Conservation (phyloP, 805 yeast species). For the Saccharomyces paradoxus region DNA sequence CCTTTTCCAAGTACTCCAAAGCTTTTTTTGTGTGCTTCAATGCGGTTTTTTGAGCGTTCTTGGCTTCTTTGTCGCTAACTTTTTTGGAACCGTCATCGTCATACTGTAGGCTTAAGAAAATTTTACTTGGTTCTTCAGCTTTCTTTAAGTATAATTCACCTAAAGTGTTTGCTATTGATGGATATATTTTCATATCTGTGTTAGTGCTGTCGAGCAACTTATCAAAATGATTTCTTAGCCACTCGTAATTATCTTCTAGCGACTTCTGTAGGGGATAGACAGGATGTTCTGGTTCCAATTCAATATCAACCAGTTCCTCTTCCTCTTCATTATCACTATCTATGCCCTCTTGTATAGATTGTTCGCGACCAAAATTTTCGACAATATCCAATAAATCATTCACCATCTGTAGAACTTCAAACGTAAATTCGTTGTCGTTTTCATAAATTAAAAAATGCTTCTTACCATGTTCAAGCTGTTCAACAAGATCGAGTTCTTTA, state of each 20-base stretch:
- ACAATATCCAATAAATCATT: slow-evolving; percentile 65
- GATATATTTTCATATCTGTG: slow-evolving; percentile 24
- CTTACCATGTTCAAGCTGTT: slow-evolving; percentile 41
- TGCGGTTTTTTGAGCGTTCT: slow-evolving; percentile 44
- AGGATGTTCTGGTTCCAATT: slow-evolving; percentile 48
- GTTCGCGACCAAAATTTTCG: slow-evolving; percentile 53
- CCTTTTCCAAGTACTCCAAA: slow-evolving; percentile 45
- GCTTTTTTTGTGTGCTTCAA: slow-evolving; percentile 44
- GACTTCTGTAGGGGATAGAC: slow-evolving; percentile 34
- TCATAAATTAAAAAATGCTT: slow-evolving; percentile 40
- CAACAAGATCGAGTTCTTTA: slow-evolving; percentile 29
- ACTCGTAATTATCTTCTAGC: slow-evolving; percentile 40
- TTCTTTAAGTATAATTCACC: slow-evolving; percentile 60
- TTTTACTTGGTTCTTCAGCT: slow-evolving; percentile 52
- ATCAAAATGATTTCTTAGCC: slow-evolving; percentile 34
- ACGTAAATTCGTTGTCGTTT: slow-evolving; percentile 32
- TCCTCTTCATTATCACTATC: slow-evolving; percentile 52
- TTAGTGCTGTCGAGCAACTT: slow-evolving; percentile 14
- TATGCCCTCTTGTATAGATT: slow-evolving; percentile 46
- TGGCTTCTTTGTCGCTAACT: slow-evolving; percentile 20
- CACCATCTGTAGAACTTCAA: slow-evolving; percentile 47
- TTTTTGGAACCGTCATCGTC: slow-evolving; percentile 38
- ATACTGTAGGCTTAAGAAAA: slow-evolving; percentile 50
- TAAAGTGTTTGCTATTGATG: slow-evolving; percentile 39
- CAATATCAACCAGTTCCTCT: slow-evolving; percentile 28